Base-by-base conservation (phyloP, 768 basidiomycete genomes). In the Polyporus arcularius region DNA sequence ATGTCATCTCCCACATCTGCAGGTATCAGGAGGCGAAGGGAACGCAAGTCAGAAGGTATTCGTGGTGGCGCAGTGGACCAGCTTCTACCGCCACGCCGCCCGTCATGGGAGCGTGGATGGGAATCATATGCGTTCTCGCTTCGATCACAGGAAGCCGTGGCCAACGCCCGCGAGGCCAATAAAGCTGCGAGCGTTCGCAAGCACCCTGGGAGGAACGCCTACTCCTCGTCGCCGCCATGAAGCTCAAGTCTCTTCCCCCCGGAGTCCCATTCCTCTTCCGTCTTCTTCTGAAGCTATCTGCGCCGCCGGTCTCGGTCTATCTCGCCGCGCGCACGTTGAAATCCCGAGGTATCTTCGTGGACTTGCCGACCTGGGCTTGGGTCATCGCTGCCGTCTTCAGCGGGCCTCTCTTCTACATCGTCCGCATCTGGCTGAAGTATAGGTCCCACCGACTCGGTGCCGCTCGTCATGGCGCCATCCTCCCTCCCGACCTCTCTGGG, bases 401-500 rank as follows among this genome's bases (percentile, higher is more conserved):
- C 50, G 59, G 58, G 6, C 66, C 66, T 10, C 43, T 67, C 14
- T 6, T 40, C 1, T 49, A 55, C 49, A 30, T 55, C 21, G 32
- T 57, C 7, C 55, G 50, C 18, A 31, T 60, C 3, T 57, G 43
- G 55, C 26, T 32, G 21, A 58, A 60, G 32, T 59, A 49, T 35
- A 50, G 58, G 40, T 51, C 45, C 4, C 43, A 56, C 40, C 38
- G 45, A 0, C 59, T 56, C 15, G 28, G 59, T 6, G 67, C 67
- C 8, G 67, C 42, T 5, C 58, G 64, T 15, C 16, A 55, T 9
- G 64, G 67, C 3, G 67, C 67, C 11, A 52, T 53, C 2, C 54
- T 67, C 2, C 52, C 73, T n/a, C 76, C 78, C 26, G 63, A 60
- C 2, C 65, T 73, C 41, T 61, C 54, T n/a, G 77, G 79, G 12